Evolutionary conservation across 768 basidiomycete genomes (phyloP), one percentile per base, ranked within the genome.

Genomic region (Suillus paluster): DNA sequence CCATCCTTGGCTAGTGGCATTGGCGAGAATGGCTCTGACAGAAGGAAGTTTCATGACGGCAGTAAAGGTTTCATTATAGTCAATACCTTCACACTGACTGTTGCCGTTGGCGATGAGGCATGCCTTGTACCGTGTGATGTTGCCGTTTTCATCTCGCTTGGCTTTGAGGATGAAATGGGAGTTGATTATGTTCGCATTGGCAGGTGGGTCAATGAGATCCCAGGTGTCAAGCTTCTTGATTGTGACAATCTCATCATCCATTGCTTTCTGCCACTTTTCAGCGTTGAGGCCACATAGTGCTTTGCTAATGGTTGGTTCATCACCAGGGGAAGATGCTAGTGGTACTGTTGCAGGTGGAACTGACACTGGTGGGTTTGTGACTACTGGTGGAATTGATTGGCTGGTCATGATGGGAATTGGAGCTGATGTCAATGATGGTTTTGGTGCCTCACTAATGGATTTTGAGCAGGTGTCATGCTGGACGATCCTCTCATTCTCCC

Each of bases 101-200:
- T 69, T 77, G 2, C 80, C 77, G 58, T 76, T 71, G 3, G 74
- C 78, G 3, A 79, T 76, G 12, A 80, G 64, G 14, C 74, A 46
- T 15, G 74, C 77, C 58, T 78, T 77, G 61, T 62, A 62, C 5
- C 57, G 36, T 2, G 57, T 17, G 7, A 62, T 50, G 0, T 58
- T 36, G 9, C 61, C 48, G n/a, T 58, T 50, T 41, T 58, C 25
- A 10, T 62, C 57, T 7, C 27, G 27, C 52, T 62, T 62, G 57
- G 34, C 42, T 30, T 62, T 58, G 15, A 52, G 27, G 27, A 62
- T 45, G 39, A 58, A 62, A 15, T 62, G 56, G 1, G 61, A 58
- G 25, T 53, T 19, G n/a, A 63, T 63, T 0, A 60, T 49, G 33
- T 59, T 55, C 4, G 39, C 42, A 11, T 25, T 30, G 3, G 42